phyloP scores from a whole-genome alignment of 1,139 yeast genomes.

The Saccharomyces pastorianus region DNA sequence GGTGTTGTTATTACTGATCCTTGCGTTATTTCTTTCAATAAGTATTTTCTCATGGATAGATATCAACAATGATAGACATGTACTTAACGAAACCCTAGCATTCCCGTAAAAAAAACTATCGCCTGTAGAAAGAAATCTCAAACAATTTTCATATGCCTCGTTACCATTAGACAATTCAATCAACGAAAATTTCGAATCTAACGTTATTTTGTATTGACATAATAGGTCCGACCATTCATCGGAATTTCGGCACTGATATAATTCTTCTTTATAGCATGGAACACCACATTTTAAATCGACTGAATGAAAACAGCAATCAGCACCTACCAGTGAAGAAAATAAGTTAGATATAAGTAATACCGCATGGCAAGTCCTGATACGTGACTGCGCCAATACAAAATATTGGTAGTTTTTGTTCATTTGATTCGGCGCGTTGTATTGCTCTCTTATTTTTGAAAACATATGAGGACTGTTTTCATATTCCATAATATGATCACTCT shows the following conservation, averaged over 20 bases:
- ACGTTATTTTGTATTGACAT: constrained; percentile 29
- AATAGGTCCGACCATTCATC: constrained; percentile 50
- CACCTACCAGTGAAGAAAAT: constrained; percentile 60
- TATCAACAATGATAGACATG: constrained; percentile 57
- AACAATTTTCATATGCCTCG: constrained; percentile 41
- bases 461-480: constrained; percentile 28
- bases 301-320: constrained; percentile 49
- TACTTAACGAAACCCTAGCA: constrained; percentile 44
- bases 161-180: constrained; percentile 54
- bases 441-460: constrained; percentile 29
- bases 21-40: constrained; percentile 36
- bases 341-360: constrained; percentile 66
- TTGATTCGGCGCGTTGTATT: constrained; percentile 31
- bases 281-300: constrained; percentile 62
- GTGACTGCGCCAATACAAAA: constrained; percentile 71
- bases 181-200: constrained; percentile 44
- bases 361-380: constrained; percentile 79
- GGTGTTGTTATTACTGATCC: constrained; percentile 25
- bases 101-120: constrained; percentile 32
- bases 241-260: constrained; percentile 59
- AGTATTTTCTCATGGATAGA: constrained; percentile 68
- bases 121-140: constrained; percentile 43
- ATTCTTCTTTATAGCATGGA: constrained; percentile 53
- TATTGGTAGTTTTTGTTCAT: constrained; percentile 56
- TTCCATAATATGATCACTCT: constrained; percentile 28